A percentile compares a stretch with the other conserved stretches of the same genome.
These are phyloP conservation scores for Tuber borchii DNA, from an alignment of 495 filamentous ascomycete species.

Conservation along the genomic window DNA sequence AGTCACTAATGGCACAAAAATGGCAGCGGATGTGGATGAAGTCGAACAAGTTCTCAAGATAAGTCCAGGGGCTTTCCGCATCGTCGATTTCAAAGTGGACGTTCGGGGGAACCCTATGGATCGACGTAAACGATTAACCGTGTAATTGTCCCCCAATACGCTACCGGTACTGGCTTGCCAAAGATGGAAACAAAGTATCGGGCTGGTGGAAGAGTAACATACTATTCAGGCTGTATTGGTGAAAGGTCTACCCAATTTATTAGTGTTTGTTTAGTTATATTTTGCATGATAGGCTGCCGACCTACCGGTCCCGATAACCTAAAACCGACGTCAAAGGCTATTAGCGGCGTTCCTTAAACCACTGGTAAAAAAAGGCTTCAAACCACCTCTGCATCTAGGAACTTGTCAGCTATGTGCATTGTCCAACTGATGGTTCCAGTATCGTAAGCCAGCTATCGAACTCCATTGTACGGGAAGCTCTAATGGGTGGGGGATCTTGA, in stretches of 20 bases:
- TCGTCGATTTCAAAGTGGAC: slow-evolving; percentile 53
- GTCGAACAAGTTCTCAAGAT: slow-evolving; percentile 47
- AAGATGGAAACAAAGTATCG: neutral
- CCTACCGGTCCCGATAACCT: slow-evolving; percentile 36
- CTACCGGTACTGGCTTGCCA: neutral
- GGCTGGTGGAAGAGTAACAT: neutral
- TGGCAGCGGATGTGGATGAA: slow-evolving; percentile 54
- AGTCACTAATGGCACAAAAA: slow-evolving; percentile 50
- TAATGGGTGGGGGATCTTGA: neutral
- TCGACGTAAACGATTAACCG: neutral
- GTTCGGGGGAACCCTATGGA: slow-evolving; percentile 51
- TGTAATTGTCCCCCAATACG: neutral
- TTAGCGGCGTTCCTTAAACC: neutral
- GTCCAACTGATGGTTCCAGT: slow-evolving; percentile 19
- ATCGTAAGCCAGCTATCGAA: neutral
- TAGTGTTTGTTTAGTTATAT: neutral
- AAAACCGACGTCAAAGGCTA: neutral
- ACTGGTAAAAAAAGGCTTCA: neutral
- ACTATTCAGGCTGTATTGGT: slow-evolving; percentile 37
- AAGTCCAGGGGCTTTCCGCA: slow-evolving; percentile 49
- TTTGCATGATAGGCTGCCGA: neutral
- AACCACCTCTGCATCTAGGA: slow-evolving; percentile 26
- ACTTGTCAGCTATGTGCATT: slow-evolving; percentile 36
- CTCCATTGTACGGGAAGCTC: neutral
- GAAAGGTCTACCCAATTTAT: slow-evolving; percentile 28